These are phyloP conservation scores for Coelastrella sp. DNA, from an alignment of 139 green algal genomes.

Conservation along the genomic window DNA sequence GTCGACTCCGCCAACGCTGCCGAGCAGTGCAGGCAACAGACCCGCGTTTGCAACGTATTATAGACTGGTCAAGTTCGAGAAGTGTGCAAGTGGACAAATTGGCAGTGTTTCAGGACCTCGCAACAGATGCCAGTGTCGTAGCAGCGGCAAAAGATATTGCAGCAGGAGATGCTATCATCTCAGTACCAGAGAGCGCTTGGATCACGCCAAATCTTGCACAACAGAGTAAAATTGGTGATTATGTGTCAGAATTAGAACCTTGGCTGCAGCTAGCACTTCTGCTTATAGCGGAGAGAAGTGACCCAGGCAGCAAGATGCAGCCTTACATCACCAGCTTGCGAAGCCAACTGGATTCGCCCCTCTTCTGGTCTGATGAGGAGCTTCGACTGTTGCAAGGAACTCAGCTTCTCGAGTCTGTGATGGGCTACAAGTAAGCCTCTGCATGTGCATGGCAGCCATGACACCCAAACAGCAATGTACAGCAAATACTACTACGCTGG, in stretches of 20 bases:
- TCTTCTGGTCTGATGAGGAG: conserved; percentile 79
- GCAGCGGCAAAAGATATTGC: conserved; percentile 52
- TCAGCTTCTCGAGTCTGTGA: conserved; percentile 70
- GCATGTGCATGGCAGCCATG: neutral
- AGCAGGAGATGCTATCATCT: conserved; percentile 53
- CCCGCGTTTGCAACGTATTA: neutral
- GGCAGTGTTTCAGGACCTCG: conserved; percentile 34
- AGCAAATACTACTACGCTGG: neutral
- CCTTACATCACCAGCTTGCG: conserved; percentile 71
- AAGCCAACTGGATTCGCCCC: conserved; percentile 53
- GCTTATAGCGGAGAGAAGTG: conserved; percentile 71
- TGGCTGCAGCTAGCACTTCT: conserved; percentile 85
- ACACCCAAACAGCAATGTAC: neutral
- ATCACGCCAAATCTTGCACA: conserved; percentile 34
- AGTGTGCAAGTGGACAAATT: conserved; percentile 50
- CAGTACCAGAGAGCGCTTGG: conserved; percentile 52
- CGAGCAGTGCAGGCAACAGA: conserved; percentile 29
- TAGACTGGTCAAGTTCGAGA: conserved; percentile 43
- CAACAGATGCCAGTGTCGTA: conserved; percentile 42
- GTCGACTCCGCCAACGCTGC: no score
- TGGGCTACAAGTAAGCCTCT: conserved; percentile 71
- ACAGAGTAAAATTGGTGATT: conserved; percentile 46
- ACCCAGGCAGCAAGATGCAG: conserved; percentile 33
- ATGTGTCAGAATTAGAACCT: conserved; percentile 54
- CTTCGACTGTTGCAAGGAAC: conserved; percentile 72